Conservation (phyloP, 257 asterid genomes). For the Solanum etuberosum region DNA sequence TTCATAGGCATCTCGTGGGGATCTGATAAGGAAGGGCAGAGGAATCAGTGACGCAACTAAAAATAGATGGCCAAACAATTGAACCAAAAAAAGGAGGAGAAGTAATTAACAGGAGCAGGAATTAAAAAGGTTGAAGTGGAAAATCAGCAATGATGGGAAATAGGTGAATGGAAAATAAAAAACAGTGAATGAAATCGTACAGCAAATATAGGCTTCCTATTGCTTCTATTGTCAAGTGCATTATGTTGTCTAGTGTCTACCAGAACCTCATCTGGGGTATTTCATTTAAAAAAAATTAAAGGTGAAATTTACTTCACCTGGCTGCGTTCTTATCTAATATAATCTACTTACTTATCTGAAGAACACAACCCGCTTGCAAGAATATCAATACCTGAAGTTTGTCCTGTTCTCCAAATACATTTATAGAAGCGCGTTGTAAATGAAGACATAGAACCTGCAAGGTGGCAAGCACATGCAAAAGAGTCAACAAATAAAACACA, state of each 20-base stretch:
- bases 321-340: background rate
- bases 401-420: conserved; percentile 53
- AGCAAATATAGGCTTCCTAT: background rate
- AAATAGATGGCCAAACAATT: background rate
- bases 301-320: background rate
- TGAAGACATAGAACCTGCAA: conserved; percentile 85
- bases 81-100: background rate
- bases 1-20: background rate
- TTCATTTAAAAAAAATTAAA: background rate
- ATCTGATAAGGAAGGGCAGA: background rate
- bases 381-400: conserved; percentile 53
- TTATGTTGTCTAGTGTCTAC: background rate
- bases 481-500: background rate
- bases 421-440: conserved; percentile 83
- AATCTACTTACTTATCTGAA: background rate
- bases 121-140: background rate
- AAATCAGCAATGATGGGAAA: background rate
- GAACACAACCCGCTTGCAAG: background rate
- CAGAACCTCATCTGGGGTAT: background rate
- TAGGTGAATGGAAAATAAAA: background rate
- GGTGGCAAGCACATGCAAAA: background rate
- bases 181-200: background rate
- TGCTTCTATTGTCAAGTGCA: background rate
- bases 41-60: background rate
- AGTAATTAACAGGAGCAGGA: background rate